Evolutionary conservation across 2,329 filamentous ascomycete genomes (phyloP).

Genomic region (Keithomyces neogunnii): DNA sequence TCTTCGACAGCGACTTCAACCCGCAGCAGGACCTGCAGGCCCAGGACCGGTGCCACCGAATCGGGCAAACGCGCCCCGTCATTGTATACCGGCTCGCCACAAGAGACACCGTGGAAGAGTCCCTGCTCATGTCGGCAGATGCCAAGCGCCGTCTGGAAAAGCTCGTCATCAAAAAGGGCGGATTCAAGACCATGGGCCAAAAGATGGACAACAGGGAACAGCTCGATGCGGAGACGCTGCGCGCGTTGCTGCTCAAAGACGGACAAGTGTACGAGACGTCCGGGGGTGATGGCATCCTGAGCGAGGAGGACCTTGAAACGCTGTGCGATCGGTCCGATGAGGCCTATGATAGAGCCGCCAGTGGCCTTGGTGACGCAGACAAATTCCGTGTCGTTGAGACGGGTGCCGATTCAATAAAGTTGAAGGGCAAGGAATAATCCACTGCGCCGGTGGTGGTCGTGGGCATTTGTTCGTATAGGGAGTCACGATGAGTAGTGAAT

Average conservation of each 20-base stretch:
- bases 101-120: slow-evolving; percentile 85
- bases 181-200: slow-evolving; percentile 62
- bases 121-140: slow-evolving; percentile 76
- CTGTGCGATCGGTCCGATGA: slow-evolving; percentile 67
- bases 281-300: slow-evolving; percentile 59
- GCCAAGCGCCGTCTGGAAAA: slow-evolving; percentile 90
- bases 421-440: slow-evolving; percentile 17
- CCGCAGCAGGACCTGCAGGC: slow-evolving; percentile 95
- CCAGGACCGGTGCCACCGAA: slow-evolving; percentile 89
- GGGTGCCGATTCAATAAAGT: slow-evolving; percentile 42
- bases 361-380: slow-evolving; percentile 64
- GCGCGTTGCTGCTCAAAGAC: slow-evolving; percentile 58
- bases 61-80: slow-evolving; percentile 86
- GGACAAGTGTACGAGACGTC: slow-evolving; percentile 56
- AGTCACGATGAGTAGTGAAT: too few species aligned
- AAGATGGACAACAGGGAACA: slow-evolving; percentile 45
- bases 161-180: slow-evolving; percentile 89
- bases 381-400: slow-evolving; percentile 76
- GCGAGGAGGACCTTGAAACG: slow-evolving; percentile 65
- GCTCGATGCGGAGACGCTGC: slow-evolving; percentile 53
- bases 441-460: too few species aligned
- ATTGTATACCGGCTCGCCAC: slow-evolving; percentile 92
- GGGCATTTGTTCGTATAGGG: too few species aligned
- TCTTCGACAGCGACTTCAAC: slow-evolving; percentile 89
- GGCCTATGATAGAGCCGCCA: slow-evolving; percentile 64